A percentile compares a stretch with the other conserved stretches of the same genome.
phyloP scores from a whole-genome alignment of 345 rosid genomes.

The Atalantia buxifolia region DNA sequence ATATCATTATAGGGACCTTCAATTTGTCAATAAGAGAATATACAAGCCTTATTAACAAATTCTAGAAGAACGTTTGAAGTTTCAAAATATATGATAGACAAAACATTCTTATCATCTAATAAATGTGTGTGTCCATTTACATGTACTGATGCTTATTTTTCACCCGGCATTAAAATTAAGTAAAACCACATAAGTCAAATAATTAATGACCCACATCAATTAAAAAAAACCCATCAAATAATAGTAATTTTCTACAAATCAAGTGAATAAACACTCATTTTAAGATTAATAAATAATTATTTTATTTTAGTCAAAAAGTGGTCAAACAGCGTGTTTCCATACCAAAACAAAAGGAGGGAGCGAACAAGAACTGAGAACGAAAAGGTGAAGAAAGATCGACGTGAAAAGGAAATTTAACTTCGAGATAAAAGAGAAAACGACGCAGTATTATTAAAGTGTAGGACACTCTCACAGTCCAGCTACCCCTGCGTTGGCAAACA shows the following conservation, averaged over 20 bases:
- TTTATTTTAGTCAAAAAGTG: background rate
- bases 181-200: background rate
- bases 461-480: constrained; percentile 22
- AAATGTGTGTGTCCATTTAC: background rate
- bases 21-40: background rate
- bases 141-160: background rate
- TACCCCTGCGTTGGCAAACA: constrained; percentile 33
- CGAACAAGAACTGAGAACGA: background rate
- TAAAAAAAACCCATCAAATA: background rate
- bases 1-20: background rate
- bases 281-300: background rate
- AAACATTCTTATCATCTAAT: background rate
- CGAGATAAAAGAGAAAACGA: background rate
- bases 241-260: too few relatives aligned
- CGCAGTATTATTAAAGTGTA: constrained; percentile 6
- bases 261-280: background rate
- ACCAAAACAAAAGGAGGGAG: background rate
- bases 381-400: background rate
- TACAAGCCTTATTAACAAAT: background rate
- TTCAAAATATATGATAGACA: background rate
- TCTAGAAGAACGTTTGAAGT: background rate
- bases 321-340: constrained; percentile 8
- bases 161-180: background rate
- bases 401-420: background rate
- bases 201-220: background rate